Percentiles rank a stretch among this genome's conserved stretches.
Conservation (phyloP, 1,284 basidiomycete species). For the Tylopilus sp. region DNA sequence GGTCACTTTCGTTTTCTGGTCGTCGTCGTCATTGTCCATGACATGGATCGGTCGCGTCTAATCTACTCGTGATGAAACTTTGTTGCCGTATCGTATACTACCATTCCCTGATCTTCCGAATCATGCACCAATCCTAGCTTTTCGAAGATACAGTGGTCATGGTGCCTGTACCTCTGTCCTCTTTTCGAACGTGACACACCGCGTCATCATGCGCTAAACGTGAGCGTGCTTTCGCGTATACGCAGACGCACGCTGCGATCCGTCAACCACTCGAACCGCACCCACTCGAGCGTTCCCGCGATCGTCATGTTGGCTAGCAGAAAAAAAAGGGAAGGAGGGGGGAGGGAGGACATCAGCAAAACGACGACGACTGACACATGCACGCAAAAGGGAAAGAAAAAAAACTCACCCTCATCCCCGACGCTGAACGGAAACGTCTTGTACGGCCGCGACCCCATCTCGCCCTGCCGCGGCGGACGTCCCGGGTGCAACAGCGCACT, state of each 20-base stretch:
- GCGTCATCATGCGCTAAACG: conserved; percentile 78
- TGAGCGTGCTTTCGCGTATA: conserved; percentile 77
- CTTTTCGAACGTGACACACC: too few relatives aligned
- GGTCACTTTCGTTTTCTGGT: too few relatives aligned
- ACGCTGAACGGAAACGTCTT: conserved; percentile 79
- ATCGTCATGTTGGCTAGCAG: conserved; percentile 62
- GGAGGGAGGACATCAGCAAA: neutral
- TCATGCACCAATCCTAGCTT: too few relatives aligned
- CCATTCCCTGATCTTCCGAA: too few relatives aligned
- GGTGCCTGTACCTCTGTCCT: too few relatives aligned
- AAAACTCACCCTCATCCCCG: conserved; percentile 53
- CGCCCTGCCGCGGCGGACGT: conserved; percentile 86
- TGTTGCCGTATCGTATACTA: too few relatives aligned
- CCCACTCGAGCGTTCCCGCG: conserved; percentile 66
- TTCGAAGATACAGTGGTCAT: too few relatives aligned
- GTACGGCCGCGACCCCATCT: conserved; percentile 76
- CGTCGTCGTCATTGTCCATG: too few relatives aligned
- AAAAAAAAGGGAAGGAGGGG: neutral
- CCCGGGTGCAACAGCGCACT: conserved; percentile 86
- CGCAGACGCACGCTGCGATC: conserved; percentile 78
- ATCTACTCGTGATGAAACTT: too few relatives aligned
- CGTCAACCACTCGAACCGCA: conserved; percentile 79
- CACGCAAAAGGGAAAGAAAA: neutral
- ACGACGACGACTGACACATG: too few relatives aligned
- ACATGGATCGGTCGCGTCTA: too few relatives aligned